phyloP scores from a whole-genome alignment of 2,329 filamentous ascomycete genomes.

The Clarireedia homoeocarpa region DNA sequence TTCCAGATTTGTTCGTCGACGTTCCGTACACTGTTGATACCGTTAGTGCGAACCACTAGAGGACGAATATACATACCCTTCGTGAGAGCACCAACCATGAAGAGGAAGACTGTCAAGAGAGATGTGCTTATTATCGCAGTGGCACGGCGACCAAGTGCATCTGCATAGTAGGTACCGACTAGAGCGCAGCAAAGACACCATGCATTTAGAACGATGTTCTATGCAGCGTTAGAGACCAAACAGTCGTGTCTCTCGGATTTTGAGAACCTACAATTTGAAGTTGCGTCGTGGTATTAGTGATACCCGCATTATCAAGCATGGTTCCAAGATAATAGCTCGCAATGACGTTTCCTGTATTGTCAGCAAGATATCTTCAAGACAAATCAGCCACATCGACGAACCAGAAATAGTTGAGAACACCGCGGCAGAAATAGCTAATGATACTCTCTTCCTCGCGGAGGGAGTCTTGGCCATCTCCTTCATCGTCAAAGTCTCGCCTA shows the following conservation, averaged over 20 bases:
- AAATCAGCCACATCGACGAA: background rate
- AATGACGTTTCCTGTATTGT: constrained; percentile 37
- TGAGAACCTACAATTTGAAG: constrained; percentile 14
- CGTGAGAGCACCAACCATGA: constrained; percentile 47
- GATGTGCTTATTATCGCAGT: constrained; percentile 34
- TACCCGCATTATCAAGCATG: constrained; percentile 30
- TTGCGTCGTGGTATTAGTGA: constrained; percentile 30
- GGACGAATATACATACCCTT: constrained; percentile 32
- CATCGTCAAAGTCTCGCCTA: constrained; percentile 31
- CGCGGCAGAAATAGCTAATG: constrained; percentile 36
- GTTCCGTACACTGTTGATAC: constrained; percentile 10
- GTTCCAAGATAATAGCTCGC: constrained; percentile 32
- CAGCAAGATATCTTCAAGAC: background rate
- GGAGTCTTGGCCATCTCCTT: constrained; percentile 39
- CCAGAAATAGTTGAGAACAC: constrained; percentile 43
- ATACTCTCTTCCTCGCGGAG: constrained; percentile 42
- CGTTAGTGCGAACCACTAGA: background rate
- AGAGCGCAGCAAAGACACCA: constrained; percentile 39
- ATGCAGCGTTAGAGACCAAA: constrained; percentile 9
- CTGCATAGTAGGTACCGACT: constrained; percentile 35
- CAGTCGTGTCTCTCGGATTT: constrained; percentile 11
- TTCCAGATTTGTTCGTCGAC: constrained; percentile 14
- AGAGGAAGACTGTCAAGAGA: constrained; percentile 37
- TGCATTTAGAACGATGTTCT: constrained; percentile 44
- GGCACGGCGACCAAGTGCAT: constrained; percentile 37